These are phyloP conservation scores for Penicilliopsis zonata DNA, from an alignment of 495 filamentous ascomycete genomes.

Conservation along the genomic window DNA sequence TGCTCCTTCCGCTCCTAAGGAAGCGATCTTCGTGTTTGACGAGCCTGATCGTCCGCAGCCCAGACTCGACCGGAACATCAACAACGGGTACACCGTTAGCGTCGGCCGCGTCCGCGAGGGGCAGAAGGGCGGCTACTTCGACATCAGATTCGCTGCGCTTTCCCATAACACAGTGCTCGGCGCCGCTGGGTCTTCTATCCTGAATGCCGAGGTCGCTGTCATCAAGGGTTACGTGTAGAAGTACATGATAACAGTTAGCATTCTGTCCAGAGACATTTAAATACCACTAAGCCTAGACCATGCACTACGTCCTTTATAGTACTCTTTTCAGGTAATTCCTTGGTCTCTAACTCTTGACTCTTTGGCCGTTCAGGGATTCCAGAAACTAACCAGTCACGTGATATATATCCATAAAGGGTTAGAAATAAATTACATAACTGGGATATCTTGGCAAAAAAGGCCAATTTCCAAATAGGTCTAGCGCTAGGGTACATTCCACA, in stretches of 20 bases:
- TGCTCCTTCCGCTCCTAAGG: conserved; percentile 62
- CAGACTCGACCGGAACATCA: conserved; percentile 65
- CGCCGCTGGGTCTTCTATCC: conserved; percentile 84
- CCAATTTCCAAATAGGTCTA: too few relatives aligned
- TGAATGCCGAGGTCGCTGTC: conserved; percentile 89
- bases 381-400: background rate
- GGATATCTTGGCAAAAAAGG: too few relatives aligned
- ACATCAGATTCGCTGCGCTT: conserved; percentile 71
- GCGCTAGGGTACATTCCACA: conserved; percentile 22
- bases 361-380: background rate
- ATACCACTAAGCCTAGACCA: too few relatives aligned
- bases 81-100: conserved; percentile 67
- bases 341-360: too few relatives aligned
- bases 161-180: conserved; percentile 91
- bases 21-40: conserved; percentile 66
- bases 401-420: too few relatives aligned
- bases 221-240: conserved; percentile 71
- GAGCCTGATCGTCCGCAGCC: conserved; percentile 75
- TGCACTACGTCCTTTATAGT: too few relatives aligned
- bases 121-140: conserved; percentile 64
- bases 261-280: conserved; percentile 4
- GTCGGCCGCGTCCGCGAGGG: conserved; percentile 65
- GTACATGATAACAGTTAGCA: conserved; percentile 1
- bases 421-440: too few relatives aligned
- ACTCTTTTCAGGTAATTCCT: too few relatives aligned